Base-by-base conservation (phyloP, 2,329 filamentous ascomycete genomes). In the Macrophomina phaseolina region DNA sequence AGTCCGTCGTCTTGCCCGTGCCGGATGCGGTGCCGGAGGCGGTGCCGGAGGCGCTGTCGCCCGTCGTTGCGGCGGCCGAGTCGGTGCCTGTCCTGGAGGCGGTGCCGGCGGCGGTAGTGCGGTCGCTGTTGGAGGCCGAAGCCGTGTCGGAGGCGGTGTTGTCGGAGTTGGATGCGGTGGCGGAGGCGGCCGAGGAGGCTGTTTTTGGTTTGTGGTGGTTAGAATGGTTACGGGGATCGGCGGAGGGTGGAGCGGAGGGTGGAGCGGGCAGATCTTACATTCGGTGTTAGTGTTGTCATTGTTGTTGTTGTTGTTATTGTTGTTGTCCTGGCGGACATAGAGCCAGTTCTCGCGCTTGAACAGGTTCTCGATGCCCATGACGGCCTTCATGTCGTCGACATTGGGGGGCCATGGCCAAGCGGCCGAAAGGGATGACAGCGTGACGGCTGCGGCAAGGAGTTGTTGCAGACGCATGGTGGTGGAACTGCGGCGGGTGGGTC, bases 381-480 rank as follows among this genome's bases (percentile, higher is more conserved):
- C 65, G 23, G 36, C 64, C 48, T 63, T 63, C 55, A 67, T 63
- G 51, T 63, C 56, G 36, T 46, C 58, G 23, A 67, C 9, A 45
- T 62, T 62, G 28, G 65, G 65, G 45, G 65, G 65, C 65, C 65
- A 67, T 63, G 74, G 71, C 65, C 76, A 74, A 48, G 77, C 77
- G 12, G 73, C 72, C 30, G 77, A 72, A 30, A 75, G 71, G 18
- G 77, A 77, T 51, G 77, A 78, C 68, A 79, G 70, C 68, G 77
- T 76, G 70, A 79, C 67, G 30, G 74, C 71, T 69, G 76, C 75
- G 67, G 75, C 76, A 68, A 80, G 72, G 65, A 79, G 67, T 73
- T 79, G 78, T 52, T 75, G 73, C 18, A 77, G 76, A 73, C 74
- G 76, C 78, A 80, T 80, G 34, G 68, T 68, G 58, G 65, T 12